Evolutionary conservation across 805 yeast genomes (phyloP), one percentile per base, ranked within the genome.

Genomic region (Wickerhamiella nectarea): DNA sequence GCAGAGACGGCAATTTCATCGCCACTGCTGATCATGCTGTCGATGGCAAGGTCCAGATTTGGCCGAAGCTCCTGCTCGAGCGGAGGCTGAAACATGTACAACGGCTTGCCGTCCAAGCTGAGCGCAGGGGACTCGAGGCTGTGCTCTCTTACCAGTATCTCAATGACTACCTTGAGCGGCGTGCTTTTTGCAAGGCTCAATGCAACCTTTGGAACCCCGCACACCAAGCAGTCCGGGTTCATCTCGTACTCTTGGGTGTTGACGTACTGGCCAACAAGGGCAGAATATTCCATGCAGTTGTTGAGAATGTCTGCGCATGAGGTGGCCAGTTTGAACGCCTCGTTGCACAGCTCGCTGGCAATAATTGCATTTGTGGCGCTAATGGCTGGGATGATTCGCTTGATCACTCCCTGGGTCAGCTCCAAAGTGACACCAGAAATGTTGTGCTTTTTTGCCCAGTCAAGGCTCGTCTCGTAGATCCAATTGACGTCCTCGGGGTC

Each of bases 291-390:
- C 82, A 84, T 78, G 57, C 81, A 81, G 62, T 85, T 87, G 47
- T 75, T 72, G 51, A 82, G 61, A 14, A 64, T 63, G 0, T 86
- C 89, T 48, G 76, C 75, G 45, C 76, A 66, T 43, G 78, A 75
- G 1, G 94, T 76, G 35, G 83, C 70, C 19, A 86, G 66, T 56
- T 87, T 87, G 60, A 84, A 74, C 1, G 80, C 83, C 59, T 86
- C 95, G 50, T 80, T 81, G 56, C 91, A 80, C 58, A 94, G 82
- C 5, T 85, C 70, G 0, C 91, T 93, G 0, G 96, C 95, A 25
- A 89, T 74, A 18, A 89, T 71, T 2, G 97, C 94, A 59, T 91
- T 89, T 0, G 96, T 87, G 1, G 94, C 79, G 1, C 95, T 95
- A 43, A 87, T 82, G 1, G 95, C 87, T 0, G 98, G 98, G 8